These are phyloP conservation scores for Malus fusca DNA, from an alignment of 306 rosid species.

Conservation along the genomic window DNA sequence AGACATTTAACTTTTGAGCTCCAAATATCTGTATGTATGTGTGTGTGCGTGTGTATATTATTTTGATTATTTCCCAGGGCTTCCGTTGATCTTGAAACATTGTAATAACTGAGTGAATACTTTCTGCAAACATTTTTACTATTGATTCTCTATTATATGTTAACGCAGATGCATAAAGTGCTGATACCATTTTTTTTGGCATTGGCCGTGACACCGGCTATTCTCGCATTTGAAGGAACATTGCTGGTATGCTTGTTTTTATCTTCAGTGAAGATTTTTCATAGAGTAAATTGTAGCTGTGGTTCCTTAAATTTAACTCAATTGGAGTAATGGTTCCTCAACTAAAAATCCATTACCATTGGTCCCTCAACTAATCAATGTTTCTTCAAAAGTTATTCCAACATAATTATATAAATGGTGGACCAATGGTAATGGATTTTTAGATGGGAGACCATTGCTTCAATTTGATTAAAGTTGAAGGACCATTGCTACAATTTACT, in stretches of 20 bases:
- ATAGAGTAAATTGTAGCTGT: too few species aligned
- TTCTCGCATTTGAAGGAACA: conserved; percentile 80
- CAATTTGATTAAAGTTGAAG: too few species aligned
- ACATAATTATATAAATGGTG: too few species aligned
- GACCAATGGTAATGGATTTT: too few species aligned
- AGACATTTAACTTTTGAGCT: neutral
- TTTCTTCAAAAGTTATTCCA: too few species aligned
- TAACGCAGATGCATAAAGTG: conserved; percentile 77
- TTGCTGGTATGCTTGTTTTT: conserved; percentile 53
- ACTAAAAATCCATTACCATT: too few species aligned
- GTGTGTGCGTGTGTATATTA: neutral
- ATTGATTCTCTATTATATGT: neutral
- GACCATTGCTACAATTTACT: too few species aligned
- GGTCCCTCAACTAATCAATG: too few species aligned
- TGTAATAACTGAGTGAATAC: neutral
- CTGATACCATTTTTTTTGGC: conserved; percentile 69
- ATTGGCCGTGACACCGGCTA: conserved; percentile 61
- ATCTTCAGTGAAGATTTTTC: neutral
- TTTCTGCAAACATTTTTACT: too few species aligned
- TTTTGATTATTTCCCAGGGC: neutral
- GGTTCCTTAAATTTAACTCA: too few species aligned
- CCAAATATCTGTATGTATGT: neutral
- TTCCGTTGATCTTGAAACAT: neutral
- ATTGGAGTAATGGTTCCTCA: too few species aligned
- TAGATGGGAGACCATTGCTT: too few species aligned